Conservation (phyloP, 306 rosid genomes). For the Vachellia collinsii region DNA sequence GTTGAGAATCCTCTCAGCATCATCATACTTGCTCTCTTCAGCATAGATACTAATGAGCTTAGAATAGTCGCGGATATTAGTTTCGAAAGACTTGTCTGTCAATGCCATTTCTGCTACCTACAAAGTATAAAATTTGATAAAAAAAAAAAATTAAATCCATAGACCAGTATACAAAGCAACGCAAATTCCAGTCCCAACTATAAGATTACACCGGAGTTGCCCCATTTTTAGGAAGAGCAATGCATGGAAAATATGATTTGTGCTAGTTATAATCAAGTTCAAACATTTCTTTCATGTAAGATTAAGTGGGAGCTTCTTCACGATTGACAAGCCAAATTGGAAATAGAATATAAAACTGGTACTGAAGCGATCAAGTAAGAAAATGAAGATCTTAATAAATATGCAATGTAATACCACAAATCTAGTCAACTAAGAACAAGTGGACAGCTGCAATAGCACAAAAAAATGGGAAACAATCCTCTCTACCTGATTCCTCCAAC, state of each 20-base stretch:
- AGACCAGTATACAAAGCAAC: constrained; percentile 1
- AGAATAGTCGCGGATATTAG: constrained; percentile 70
- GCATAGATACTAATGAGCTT: constrained; percentile 74
- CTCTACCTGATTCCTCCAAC: background rate
- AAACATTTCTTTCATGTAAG: background rate
- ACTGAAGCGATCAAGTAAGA: background rate
- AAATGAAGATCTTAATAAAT: background rate
- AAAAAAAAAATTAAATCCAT: constrained; percentile 35
- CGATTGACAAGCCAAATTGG: background rate
- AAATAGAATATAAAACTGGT: background rate
- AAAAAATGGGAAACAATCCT: background rate
- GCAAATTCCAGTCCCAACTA: background rate
- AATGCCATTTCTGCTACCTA: constrained; percentile 81
- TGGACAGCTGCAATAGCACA: background rate
- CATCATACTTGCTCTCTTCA: constrained; percentile 59
- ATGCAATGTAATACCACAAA: background rate
- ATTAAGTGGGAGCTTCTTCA: background rate
- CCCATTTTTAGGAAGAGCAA: background rate
- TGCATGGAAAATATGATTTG: background rate
- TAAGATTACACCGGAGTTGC: background rate
- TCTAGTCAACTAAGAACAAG: background rate
- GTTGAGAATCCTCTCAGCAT: constrained; percentile 75
- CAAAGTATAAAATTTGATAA: constrained; percentile 40
- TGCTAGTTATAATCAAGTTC: background rate
- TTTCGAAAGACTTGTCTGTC: constrained; percentile 76